Evolutionary conservation across 2,329 filamentous ascomycete species (phyloP), one percentile per base, ranked within the genome.

Genomic region (Neofusicoccum cordaticola): DNA sequence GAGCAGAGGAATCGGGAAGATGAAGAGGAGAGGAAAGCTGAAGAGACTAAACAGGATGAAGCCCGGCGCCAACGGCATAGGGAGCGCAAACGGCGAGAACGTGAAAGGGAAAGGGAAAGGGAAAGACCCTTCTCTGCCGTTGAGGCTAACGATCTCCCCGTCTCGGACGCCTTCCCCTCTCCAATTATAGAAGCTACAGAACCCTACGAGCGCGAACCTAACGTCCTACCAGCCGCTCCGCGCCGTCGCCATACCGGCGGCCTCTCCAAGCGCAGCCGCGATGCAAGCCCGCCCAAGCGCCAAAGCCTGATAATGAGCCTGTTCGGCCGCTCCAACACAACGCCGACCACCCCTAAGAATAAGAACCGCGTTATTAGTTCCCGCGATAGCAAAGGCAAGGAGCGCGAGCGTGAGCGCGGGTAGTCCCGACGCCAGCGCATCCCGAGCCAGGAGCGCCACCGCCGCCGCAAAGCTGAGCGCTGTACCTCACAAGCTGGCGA

Each of bases 381-480:
- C 50, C 22, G 37, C 31, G 5, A 52, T 5, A 15, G 15, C n/a
- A 63, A 63, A 31, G 48, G 19, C 42, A 45, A 47, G 7, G 34
- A 56, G 7, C 56, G n/a, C 31, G 42, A 63, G n/a, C 50, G 61
- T 17, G 39, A 35, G n/a, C n/a, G n/a, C n/a, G n/a, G n/a, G 19
- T 31, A 13, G 7, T 15, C 48, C 7, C 11, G 22, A 3, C 22
- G 22, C 48, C 51, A 62, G 5, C 48, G 60, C 19, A 56, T 41
- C 0, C 61, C 61, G 19, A 63, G 50, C 50, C 27, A 56, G 37
- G 61, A 63, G 19, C 31, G 45, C 37, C 61, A 56, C 15, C 61
- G 51, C 11, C 48, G 51, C 15, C 61, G 50, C 50, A 63, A 47
- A 15, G 60, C 60, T 7, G 61, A 63, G 42, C 48, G 61, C 15